Conservation (phyloP, 2,329 filamentous ascomycete genomes). For the Septoria linicola region DNA sequence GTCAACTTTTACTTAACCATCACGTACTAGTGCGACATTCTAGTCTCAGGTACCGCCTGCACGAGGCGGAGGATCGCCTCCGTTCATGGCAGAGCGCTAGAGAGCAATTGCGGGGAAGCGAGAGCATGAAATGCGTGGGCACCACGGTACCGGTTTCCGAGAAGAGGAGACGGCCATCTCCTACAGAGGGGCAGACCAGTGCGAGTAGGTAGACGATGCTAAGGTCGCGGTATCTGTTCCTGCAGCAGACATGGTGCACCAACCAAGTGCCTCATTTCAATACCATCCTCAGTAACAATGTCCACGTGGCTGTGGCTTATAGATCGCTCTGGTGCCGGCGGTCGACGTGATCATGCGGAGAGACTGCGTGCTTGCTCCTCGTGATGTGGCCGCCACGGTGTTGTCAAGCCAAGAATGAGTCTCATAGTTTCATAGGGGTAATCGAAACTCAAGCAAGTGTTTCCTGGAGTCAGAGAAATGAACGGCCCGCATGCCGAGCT, state of each 20-base stretch:
- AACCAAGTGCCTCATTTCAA: neutral
- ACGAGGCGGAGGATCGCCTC: slow-evolving; percentile 15
- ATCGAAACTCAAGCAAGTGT: slow-evolving; percentile 3
- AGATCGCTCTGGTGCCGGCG: neutral
- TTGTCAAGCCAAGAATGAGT: slow-evolving; percentile 5
- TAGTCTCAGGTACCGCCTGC: slow-evolving; percentile 20
- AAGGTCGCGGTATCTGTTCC: slow-evolving; percentile 2
- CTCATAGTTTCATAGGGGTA: slow-evolving; percentile 8
- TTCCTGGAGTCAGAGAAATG: slow-evolving; percentile 11
- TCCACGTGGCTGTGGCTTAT: neutral
- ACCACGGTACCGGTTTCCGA: neutral
- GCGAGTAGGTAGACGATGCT: neutral
- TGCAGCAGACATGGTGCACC: slow-evolving; percentile 2
- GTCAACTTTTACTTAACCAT: slow-evolving; percentile 21
- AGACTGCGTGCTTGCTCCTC: slow-evolving; percentile 7
- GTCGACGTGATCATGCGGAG: slow-evolving; percentile 7
- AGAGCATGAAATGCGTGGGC: neutral
- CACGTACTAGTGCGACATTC: slow-evolving; percentile 16
- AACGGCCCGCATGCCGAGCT: slow-evolving; percentile 17
- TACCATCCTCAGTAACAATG: neutral
- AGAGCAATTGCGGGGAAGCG: slow-evolving; percentile 15
- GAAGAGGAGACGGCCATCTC: neutral
- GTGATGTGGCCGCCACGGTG: slow-evolving; percentile 7
- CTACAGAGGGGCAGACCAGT: neutral
- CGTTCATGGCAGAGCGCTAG: slow-evolving; percentile 13